Conservation (phyloP, 176 grass and related monocot genomes). For the Urochloa ruziziensis region DNA sequence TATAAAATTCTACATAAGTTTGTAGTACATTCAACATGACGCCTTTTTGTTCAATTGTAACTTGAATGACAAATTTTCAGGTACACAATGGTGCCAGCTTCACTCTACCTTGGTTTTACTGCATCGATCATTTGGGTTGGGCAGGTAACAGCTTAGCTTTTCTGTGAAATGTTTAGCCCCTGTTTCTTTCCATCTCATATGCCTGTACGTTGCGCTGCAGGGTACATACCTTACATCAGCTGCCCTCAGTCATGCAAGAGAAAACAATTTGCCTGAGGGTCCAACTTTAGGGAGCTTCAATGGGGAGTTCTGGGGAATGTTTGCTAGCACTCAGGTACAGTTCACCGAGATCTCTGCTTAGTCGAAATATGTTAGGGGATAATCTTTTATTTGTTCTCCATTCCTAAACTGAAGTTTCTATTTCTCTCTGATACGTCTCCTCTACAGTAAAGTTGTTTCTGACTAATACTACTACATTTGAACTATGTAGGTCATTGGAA, state of each 20-base stretch:
- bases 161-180: background rate
- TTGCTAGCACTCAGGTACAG: constrained; percentile 87
- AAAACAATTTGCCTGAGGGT: constrained; percentile 73
- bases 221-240: constrained; percentile 91
- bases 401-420: background rate
- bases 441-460: background rate
- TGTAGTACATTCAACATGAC: background rate
- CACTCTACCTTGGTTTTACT: constrained; percentile 89
- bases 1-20: background rate
- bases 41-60: background rate
- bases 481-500: constrained; percentile 78
- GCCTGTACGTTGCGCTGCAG: constrained; percentile 23
- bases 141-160: constrained; percentile 46
- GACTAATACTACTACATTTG: constrained; percentile 18
- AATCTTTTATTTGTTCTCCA: constrained; percentile 17
- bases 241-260: constrained; percentile 78
- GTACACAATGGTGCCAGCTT: constrained; percentile 95
- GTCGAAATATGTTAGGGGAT: background rate
- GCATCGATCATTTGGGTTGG: constrained; percentile 97
- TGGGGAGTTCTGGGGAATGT: constrained; percentile 96
- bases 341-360: background rate
- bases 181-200: background rate
- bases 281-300: constrained; percentile 82
- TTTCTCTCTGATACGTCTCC: background rate
- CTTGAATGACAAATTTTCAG: constrained; percentile 29